Evolutionary conservation across 129 eudicot genomes (phyloP).

Genomic region (Flaveria trinervia): DNA sequence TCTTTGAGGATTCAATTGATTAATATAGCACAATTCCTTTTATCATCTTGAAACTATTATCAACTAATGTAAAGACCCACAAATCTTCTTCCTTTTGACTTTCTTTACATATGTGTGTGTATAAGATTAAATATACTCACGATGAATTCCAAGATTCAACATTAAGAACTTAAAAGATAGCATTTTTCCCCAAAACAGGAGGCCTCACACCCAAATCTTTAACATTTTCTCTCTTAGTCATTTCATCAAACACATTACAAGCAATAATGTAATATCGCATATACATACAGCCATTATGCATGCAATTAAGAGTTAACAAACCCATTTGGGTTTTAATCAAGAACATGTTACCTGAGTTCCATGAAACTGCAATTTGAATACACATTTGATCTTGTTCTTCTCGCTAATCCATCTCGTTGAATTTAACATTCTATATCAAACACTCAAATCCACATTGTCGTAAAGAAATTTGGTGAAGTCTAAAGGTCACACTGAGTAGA

Average conservation of each 20-base stretch:
- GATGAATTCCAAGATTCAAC: no score
- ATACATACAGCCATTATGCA: constrained; percentile 18
- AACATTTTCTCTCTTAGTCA: not conserved
- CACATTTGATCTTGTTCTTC: constrained; percentile 69
- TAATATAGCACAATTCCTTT: no score
- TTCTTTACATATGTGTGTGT: no score
- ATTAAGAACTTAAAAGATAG: not conserved
- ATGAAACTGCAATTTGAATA: constrained; percentile 82
- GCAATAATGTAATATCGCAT: constrained; percentile 13
- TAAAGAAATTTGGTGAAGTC: not conserved
- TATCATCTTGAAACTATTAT: no score
- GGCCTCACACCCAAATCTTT: not conserved
- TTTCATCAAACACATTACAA: constrained; percentile 15
- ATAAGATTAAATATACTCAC: no score
- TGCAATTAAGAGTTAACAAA: not conserved
- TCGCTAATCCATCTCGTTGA: constrained; percentile 64
- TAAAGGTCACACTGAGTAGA: not conserved
- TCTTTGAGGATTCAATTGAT: not conserved
- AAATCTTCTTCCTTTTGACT: no score
- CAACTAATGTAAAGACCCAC: no score
- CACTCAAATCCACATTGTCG: not conserved
- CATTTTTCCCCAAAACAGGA: not conserved
- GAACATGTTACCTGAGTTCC: constrained; percentile 75
- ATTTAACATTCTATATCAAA: constrained; percentile 60
- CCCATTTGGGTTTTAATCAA: constrained; percentile 6